Base-by-base conservation (phyloP, 2,329 filamentous ascomycete genomes). In the Talaromyces sp. region DNA sequence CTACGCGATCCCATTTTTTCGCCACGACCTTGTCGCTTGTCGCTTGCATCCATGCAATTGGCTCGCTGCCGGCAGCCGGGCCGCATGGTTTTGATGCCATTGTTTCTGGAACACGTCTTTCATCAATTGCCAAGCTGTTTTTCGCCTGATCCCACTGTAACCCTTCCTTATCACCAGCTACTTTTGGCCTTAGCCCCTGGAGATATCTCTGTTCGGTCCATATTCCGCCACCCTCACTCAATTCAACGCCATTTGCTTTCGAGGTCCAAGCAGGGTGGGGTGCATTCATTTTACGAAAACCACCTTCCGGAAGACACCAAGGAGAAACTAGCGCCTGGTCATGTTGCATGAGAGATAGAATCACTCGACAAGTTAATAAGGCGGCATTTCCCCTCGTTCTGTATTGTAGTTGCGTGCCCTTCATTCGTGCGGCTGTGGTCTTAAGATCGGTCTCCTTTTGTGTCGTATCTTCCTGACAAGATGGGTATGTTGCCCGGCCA, bases 401-500 rank as follows among this genome's bases (percentile, higher is more conserved):
- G 26, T 11, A 10, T 17, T 52, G 27, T 12, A 21, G 21, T 46
- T 46, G 8, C 21, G n/a, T 50, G 19, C 9, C 24, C 12, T 21
- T 19, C 19, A 26, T 19, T 21, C 12, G 43, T 50, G 43, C 43
- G 19, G 9, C 43, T 26, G 24, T 50, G 8, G 19, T 50, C 43
- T 21, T 10, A 50, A 50, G n/a, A 26, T 50, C 19, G 3, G 10
- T 26, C 43, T 7, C 43, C 43, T 26, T 21, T 26, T 21, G 43
- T 32, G 53, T 19, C 53, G 38, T 27, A 32, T 46, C 56, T 35
- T 29, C 17, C 17, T 60, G 35, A 38, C 55, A 61, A 58, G 51
- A 61, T 61, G 59, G 55, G 59, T 61, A 27, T 29, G 56, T 54
- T 32, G 19, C 26, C 29, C 7, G 24, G 6, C 24, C 14, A 43